These are phyloP conservation scores for Skeletonema costatum DNA, from an alignment of 108 stramenopile species.

Conservation along the genomic window DNA sequence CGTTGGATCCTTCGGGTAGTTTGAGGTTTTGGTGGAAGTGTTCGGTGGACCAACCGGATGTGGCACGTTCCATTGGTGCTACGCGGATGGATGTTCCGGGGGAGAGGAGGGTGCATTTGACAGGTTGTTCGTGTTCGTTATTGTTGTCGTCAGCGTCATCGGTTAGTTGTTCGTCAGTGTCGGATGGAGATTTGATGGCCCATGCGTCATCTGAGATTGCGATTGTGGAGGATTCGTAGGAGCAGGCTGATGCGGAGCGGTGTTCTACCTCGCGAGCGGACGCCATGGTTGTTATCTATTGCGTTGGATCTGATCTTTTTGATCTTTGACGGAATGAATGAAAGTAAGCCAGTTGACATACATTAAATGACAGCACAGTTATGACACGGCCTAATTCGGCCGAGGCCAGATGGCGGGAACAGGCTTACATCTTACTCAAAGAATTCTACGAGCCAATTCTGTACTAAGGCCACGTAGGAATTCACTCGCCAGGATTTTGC, in stretches of 20 bases:
- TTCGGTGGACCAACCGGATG: slow-evolving; percentile 48
- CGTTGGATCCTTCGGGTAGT: slow-evolving; percentile 32
- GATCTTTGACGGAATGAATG: too few species aligned
- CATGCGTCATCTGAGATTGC: slow-evolving; percentile 12
- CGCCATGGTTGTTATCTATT: slow-evolving; percentile 5
- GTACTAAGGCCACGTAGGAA: neutral
- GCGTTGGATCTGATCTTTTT: neutral
- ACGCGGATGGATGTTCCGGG: slow-evolving; percentile 35
- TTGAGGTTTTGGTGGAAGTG: slow-evolving; percentile 51
- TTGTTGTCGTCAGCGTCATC: slow-evolving; percentile 11
- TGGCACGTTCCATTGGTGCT: slow-evolving; percentile 38
- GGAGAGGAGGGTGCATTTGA: slow-evolving; percentile 20
- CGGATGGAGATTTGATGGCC: neutral
- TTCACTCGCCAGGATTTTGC: neutral
- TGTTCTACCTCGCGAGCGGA: slow-evolving; percentile 48
- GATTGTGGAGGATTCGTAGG: slow-evolving; percentile 12
- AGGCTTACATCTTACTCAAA: neutral
- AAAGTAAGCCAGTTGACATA: neutral
- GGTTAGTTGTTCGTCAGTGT: neutral
- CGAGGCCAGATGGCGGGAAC: too few species aligned
- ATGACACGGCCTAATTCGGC: too few species aligned
- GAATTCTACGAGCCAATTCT: neutral
- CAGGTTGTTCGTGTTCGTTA: neutral
- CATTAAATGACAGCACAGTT: neutral
- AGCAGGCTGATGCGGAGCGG: slow-evolving; percentile 39